phyloP scores from a whole-genome alignment of 2,329 filamentous ascomycete species.

The Talaromyces amestolkiae region DNA sequence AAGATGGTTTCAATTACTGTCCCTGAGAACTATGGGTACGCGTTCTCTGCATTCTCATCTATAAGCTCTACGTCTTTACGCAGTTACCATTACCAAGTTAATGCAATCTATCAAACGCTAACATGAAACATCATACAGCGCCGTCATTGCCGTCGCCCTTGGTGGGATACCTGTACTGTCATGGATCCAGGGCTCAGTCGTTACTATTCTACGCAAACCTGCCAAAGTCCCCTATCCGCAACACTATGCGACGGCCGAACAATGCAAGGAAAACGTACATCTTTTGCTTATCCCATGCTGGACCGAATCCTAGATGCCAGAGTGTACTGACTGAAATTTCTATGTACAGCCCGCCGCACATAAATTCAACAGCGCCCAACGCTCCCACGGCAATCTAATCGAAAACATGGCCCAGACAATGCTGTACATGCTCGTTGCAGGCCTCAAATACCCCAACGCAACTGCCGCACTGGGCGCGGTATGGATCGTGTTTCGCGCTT shows the following conservation, averaged over 20 bases:
- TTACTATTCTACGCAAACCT: constrained; percentile 47
- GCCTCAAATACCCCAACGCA: constrained; percentile 52
- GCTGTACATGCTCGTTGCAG: constrained; percentile 53
- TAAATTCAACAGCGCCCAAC: constrained; percentile 55
- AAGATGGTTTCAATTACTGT: constrained; percentile 44
- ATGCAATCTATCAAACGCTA: background rate
- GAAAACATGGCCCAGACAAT: constrained; percentile 57
- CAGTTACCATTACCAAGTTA: background rate
- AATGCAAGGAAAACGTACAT: constrained; percentile 50
- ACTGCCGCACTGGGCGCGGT: constrained; percentile 46
- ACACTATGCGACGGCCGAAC: constrained; percentile 56
- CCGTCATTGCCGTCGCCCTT: constrained; percentile 55
- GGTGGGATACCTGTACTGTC: constrained; percentile 54
- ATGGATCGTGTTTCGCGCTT: constrained; percentile 52
- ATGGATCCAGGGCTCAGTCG: constrained; percentile 51
- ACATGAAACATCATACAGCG: constrained; percentile 39
- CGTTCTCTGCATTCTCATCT: background rate
- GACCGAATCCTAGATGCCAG: too few species aligned
- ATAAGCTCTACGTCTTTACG: background rate
- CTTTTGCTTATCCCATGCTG: background rate
- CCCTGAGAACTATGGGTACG: constrained; percentile 51
- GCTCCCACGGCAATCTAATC: constrained; percentile 58
- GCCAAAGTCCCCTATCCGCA: constrained; percentile 59
- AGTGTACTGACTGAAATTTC: background rate
- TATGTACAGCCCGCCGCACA: constrained; percentile 40